A percentile compares a stretch with the other conserved stretches of the same genome.
Evolutionary conservation across 345 rosid genomes (phyloP).

Genomic region (Brassica cretica): DNA sequence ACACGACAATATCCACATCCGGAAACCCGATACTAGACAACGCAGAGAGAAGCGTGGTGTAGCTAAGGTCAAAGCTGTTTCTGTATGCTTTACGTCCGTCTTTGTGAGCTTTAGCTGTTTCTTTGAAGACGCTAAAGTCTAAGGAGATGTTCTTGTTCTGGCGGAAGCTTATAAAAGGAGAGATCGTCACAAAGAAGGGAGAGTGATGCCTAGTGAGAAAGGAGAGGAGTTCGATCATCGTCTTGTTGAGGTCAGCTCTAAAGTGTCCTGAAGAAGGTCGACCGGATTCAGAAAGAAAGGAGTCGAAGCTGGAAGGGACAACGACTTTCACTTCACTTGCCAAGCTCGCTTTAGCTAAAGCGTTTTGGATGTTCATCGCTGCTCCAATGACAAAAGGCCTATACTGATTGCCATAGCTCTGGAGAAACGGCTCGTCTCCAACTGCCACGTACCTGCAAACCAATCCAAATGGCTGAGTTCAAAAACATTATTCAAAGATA

Average conservation of each 20-base stretch:
- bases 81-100: constrained; percentile 63
- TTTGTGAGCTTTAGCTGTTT: constrained; percentile 48
- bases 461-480: not conserved
- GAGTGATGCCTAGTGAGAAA: constrained; percentile 67
- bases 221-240: constrained; percentile 77
- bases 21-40: constrained; percentile 63
- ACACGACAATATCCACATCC: constrained; percentile 59
- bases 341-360: constrained; percentile 65
- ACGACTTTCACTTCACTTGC: constrained; percentile 74
- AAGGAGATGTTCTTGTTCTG: constrained; percentile 76
- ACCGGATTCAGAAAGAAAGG: constrained; percentile 59
- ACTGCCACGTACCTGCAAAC: constrained; percentile 70
- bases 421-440: constrained; percentile 86
- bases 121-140: constrained; percentile 69
- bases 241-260: constrained; percentile 75
- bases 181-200: constrained; percentile 72
- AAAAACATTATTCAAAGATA: not conserved
- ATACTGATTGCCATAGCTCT: constrained; percentile 63
- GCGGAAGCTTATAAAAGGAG: constrained; percentile 58
- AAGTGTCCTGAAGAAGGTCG: constrained; percentile 80
- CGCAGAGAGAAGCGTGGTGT: constrained; percentile 64
- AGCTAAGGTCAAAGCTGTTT: constrained; percentile 78
- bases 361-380: constrained; percentile 72
- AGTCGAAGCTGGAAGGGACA: constrained; percentile 78
- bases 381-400: constrained; percentile 77